A percentile compares a stretch with the other conserved stretches of the same genome.
Conservation (phyloP, 306 rosid genomes). For the Castanea mollissima region DNA sequence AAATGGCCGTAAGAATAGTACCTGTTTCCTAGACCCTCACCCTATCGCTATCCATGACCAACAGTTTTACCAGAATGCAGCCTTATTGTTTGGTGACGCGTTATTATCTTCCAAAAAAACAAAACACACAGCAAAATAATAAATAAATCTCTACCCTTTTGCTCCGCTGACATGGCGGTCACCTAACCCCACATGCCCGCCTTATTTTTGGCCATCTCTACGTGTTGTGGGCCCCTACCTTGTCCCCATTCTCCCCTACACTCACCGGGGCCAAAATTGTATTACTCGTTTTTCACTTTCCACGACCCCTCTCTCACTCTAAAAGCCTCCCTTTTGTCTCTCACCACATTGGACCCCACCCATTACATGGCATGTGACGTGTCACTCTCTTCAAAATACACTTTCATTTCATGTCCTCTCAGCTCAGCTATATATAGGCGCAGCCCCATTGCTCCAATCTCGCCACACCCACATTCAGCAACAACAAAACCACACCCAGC, state of each 20-base stretch:
- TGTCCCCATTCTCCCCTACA: constrained; percentile 37
- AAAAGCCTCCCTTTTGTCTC: neutral
- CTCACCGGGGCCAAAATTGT: neutral
- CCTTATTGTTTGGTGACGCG: constrained; percentile 27
- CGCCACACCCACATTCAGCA: neutral
- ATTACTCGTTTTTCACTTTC: neutral
- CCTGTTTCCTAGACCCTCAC: constrained; percentile 26
- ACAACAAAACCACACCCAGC: too few species aligned
- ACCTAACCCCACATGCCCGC: constrained; percentile 45
- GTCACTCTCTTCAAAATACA: constrained; percentile 1
- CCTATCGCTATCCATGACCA: constrained; percentile 37
- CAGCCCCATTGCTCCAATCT: neutral
- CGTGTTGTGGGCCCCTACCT: constrained; percentile 42
- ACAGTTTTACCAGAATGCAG: constrained; percentile 29
- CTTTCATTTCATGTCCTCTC: neutral
- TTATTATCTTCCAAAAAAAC: neutral
- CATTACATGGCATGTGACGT: constrained; percentile 17
- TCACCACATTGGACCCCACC: constrained; percentile 4
- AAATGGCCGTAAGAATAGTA: neutral
- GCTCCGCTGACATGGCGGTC: constrained; percentile 34
- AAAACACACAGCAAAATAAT: neutral
- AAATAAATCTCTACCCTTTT: too few species aligned
- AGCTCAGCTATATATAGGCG: neutral
- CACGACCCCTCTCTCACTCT: constrained; percentile 13
- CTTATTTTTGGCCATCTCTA: constrained; percentile 32